phyloP scores from a whole-genome alignment of 345 rosid species.

The Citrus sinensis region DVS_A1.0 CM039162.1:6694501-6695000 shows the following conservation, averaged over 20 bases:
- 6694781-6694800: background rate
- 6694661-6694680: background rate
- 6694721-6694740: background rate
- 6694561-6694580: background rate
- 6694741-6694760: background rate
- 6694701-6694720: background rate
- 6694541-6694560: constrained; percentile 1
- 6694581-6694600: background rate
- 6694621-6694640: background rate
- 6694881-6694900: background rate
- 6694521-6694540: constrained; percentile 12
- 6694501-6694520: constrained; percentile 58
- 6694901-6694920: constrained; percentile 29
- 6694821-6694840: background rate
- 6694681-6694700: background rate
- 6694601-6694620: background rate
- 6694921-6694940: constrained; percentile 97
- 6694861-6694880: background rate
- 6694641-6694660: background rate
- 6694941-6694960: constrained; percentile 98
- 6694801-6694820: no score
- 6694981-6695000: constrained; percentile 83
- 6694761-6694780: background rate
- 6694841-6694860: background rate
- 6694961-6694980: constrained; percentile 96